Conservation (phyloP, 176 grass and related monocot genomes). For the Luzula sylvatica region DNA sequence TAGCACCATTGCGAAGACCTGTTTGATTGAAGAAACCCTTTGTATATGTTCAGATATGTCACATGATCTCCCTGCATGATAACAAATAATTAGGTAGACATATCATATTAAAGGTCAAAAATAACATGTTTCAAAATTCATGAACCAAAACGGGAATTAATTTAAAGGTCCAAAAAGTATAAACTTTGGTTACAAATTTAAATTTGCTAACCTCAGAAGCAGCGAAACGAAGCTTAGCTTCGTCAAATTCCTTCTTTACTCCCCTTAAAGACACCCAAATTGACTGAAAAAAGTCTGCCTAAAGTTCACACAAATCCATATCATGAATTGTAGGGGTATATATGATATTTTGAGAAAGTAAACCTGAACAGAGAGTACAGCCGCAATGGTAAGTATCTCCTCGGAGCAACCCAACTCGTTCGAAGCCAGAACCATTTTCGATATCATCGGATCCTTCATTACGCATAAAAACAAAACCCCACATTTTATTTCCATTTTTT, state of each 20-base stretch:
- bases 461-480: slow-evolving; percentile 9
- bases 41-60: slow-evolving; percentile 90
- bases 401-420: slow-evolving; percentile 82
- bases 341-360: no score
- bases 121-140: no score
- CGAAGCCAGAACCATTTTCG: slow-evolving; percentile 90
- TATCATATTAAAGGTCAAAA: no score
- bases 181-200: background rate
- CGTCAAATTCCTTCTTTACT: slow-evolving; percentile 86
- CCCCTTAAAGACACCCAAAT: slow-evolving; percentile 77
- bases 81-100: no score
- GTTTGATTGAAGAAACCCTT: slow-evolving; percentile 78
- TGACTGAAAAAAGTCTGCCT: no score
- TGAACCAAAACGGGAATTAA: no score
- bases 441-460: slow-evolving; percentile 87
- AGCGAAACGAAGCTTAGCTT: slow-evolving; percentile 89
- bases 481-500: no score
- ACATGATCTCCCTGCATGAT: slow-evolving; percentile 77
- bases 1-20: slow-evolving; percentile 99
- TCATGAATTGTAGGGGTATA: no score
- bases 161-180: background rate
- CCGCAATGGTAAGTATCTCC: slow-evolving; percentile 85
- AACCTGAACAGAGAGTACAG: slow-evolving; percentile 90
- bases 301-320: no score
- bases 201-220: slow-evolving; percentile 71